Conservation (phyloP, 768 basidiomycete genomes). For the Kwoniella europaea region DNA sequence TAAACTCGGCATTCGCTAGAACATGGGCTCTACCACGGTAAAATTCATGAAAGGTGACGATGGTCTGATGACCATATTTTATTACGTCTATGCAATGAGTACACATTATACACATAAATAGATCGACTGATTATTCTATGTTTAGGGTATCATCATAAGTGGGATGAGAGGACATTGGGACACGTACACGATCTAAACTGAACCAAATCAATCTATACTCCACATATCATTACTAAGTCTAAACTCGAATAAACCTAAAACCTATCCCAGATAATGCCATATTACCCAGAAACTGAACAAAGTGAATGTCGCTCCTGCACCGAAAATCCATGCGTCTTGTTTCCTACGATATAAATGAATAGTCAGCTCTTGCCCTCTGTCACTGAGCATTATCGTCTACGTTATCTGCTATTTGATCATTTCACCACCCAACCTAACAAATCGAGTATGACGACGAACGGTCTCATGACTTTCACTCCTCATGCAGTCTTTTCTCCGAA, state of each 20-base stretch:
- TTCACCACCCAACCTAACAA: too few relatives aligned
- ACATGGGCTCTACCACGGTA: too few relatives aligned
- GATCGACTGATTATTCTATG: not conserved
- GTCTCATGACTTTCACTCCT: too few relatives aligned
- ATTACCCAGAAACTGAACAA: slow-evolving; percentile 93
- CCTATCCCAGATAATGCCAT: slow-evolving; percentile 79
- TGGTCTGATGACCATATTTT: too few relatives aligned
- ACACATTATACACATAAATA: not conserved
- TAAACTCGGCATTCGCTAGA: not conserved
- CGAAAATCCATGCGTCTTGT: slow-evolving; percentile 93
- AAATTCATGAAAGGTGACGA: too few relatives aligned
- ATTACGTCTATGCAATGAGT: not conserved
- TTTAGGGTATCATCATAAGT: not conserved
- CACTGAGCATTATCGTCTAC: not conserved
- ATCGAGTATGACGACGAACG: too few relatives aligned
- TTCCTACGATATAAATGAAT: slow-evolving; percentile 64
- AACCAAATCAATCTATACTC: not conserved
- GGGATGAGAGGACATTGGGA: not conserved
- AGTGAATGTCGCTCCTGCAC: slow-evolving; percentile 80
- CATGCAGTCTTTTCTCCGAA: too few relatives aligned
- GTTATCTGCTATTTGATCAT: too few relatives aligned
- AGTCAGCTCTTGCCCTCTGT: not conserved
- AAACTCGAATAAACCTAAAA: not conserved
- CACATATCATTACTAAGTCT: not conserved
- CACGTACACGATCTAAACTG: not conserved